Evolutionary conservation across 2,329 filamentous ascomycete genomes (phyloP), one percentile per base, ranked within the genome.

Genomic region (Annulohypoxylon truncatum): DNA sequence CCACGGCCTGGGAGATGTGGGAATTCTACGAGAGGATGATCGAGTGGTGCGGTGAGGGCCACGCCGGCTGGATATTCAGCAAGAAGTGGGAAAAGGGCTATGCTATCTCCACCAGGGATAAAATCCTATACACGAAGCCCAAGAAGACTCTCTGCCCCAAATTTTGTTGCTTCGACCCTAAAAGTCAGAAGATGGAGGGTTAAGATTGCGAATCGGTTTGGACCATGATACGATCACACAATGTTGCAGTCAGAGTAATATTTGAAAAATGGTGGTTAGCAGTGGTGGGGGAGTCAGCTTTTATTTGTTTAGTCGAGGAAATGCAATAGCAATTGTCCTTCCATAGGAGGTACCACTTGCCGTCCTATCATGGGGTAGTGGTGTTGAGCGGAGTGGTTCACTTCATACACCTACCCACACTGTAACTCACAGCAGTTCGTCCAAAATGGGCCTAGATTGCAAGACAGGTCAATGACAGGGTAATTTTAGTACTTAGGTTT

Each of bases 31-130:
- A 56, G 31, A 35, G 59, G 4, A n/a, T 67, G 1, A 18, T 13
- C 15, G 7, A 13, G 26, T 38, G 31, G 18, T 65, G 66, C 51
- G 62, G 54, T 38, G 6, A 15, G 1, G 53, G 54, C 51, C 35
- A 20, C n/a, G 54, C 20, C 18, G 66, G 63, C 51, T 66, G 66
- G 63, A 42, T 68, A 15, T 63, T 60, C 47, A 63, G 58, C 58
- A 61, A 66, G 63, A 40, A 61, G 28, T 64, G 66, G 63, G 55
- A 66, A 1, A 66, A 66, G 59, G 62, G 59, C 0, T 66, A 8
- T 10, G 54, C 48, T 22, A 1, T 66, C 4, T 13, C 12, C 15
- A 15, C 54, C 5, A 24, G 5, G 46, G 15, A 46, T 5, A 15
- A 20, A 24, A 15, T 59, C 15, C 3, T 10, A 8, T 18, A 12